Evolutionary conservation across 352 stramenopile species (phyloP), one percentile per base, ranked within the genome.

Genomic region (Phytophthora melonis): DNA sequence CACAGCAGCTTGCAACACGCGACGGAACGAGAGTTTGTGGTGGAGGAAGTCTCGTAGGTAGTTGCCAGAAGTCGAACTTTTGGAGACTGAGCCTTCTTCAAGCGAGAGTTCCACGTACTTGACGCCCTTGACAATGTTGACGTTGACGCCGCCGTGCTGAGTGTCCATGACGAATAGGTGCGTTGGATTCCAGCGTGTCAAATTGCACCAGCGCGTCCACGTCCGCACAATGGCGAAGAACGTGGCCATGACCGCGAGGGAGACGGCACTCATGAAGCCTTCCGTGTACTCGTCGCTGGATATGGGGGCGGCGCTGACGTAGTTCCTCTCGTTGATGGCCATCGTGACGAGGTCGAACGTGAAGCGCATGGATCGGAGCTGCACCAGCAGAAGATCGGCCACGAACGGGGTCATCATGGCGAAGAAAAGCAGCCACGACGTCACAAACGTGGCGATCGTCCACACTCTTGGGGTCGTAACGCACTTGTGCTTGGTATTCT

Each of bases 321-420:
- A 53, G 6, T 53, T 23, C 19, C 19, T 53, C 45, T 53, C 45
- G 43, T 30, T 65, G 23, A 70, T 72, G 41, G 70, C 72, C 16
- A 72, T 52, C 39, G 72, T 79, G 30, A 83, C 66, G 27, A 82
- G 77, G 19, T 82, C 77, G 19, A 79, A 78, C 58, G 75, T 84
- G 66, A 84, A 79, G 30, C 80, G 75, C 50, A 75, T 71, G 18
- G 76, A 34, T 0, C 72, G 72, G 0, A 69, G 63, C 4, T 67
- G 72, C 21, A 88, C 36, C 19, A 84, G 54, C 52, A 83, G 25
- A 36, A 68, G 50, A 41, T 86, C 78, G 1, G 74, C 69, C 5
- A 61, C 52, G 39, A 84, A 79, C 4, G 74, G 57, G n/a, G 41
- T 10, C 57, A 63, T 63, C 41, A 52, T 63, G n/a, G 13, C 57